These are phyloP conservation scores for Torulaspora microellipsoides DNA, from an alignment of 805 yeast species.

Conservation along the genomic window DNA sequence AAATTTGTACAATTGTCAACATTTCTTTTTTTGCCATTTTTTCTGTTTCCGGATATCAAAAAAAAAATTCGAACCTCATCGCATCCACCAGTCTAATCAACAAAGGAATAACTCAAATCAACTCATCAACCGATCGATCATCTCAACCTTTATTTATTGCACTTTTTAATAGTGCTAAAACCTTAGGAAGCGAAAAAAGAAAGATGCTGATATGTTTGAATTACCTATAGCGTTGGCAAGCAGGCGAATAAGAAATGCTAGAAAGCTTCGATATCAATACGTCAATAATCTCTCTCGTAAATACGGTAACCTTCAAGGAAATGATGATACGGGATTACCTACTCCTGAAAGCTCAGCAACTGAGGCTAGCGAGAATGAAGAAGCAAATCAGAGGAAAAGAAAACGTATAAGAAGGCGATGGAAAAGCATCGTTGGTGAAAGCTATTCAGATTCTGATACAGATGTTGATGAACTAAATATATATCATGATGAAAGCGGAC, in stretches of 20 bases:
- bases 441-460: constrained; percentile 14
- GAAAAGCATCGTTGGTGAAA: constrained; percentile 22
- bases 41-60: background rate
- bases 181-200: too few relatives aligned
- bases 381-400: constrained; percentile 12
- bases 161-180: too few relatives aligned
- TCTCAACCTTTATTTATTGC: too few relatives aligned
- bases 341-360: constrained; percentile 28
- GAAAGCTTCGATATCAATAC: constrained; percentile 30
- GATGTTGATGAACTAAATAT: constrained; percentile 13
- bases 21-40: background rate
- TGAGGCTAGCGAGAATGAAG: constrained; percentile 21
- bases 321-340: constrained; percentile 12
- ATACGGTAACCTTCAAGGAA: constrained; percentile 10
- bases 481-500: constrained; percentile 9
- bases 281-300: constrained; percentile 20
- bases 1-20: background rate
- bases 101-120: background rate
- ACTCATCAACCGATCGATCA: too few relatives aligned
- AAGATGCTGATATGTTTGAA: constrained; percentile 25
- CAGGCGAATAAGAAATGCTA: constrained; percentile 16
- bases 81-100: background rate
- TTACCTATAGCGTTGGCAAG: constrained; percentile 20
- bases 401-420: constrained; percentile 19
- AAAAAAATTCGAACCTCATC: constrained; percentile 2